phyloP scores from a whole-genome alignment of 2,329 filamentous ascomycete genomes.

The Trichoderma harzianum region DNA sequence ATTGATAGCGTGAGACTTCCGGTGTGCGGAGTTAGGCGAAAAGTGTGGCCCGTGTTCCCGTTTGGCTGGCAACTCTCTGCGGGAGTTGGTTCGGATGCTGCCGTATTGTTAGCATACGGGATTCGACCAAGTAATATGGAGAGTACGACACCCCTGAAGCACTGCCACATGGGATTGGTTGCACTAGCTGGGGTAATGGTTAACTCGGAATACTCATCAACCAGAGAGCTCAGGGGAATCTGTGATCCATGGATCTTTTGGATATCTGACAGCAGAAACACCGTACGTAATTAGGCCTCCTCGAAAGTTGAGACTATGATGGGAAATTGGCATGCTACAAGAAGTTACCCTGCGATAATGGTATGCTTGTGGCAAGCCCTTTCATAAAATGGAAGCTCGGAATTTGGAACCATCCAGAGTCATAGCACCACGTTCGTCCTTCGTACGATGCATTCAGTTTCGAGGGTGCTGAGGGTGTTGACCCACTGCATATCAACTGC shows the following conservation, averaged over 20 bases:
- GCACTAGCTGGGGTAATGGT: neutral
- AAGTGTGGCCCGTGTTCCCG: neutral
- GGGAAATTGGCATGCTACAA: neutral
- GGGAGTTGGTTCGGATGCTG: neutral
- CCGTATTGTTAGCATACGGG: neutral
- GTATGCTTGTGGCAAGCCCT: neutral
- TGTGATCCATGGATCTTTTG: neutral
- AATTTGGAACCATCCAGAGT: neutral
- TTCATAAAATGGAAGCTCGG: neutral
- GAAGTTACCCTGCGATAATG: neutral
- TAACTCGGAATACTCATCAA: neutral
- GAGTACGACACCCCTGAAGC: neutral
- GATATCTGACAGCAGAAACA: neutral
- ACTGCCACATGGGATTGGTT: neutral
- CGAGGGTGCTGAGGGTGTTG: neutral
- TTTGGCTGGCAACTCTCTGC: neutral
- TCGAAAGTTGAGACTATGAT: neutral
- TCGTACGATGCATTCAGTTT: neutral
- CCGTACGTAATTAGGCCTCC: too few relatives aligned
- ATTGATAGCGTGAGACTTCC: neutral
- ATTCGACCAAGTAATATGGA: neutral
- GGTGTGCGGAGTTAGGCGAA: neutral
- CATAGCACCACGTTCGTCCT: neutral
- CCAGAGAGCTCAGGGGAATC: neutral
- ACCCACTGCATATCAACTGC: neutral